phyloP scores from a whole-genome alignment of 2,329 filamentous ascomycete genomes.

The Corynespora cassiicola region DNA sequence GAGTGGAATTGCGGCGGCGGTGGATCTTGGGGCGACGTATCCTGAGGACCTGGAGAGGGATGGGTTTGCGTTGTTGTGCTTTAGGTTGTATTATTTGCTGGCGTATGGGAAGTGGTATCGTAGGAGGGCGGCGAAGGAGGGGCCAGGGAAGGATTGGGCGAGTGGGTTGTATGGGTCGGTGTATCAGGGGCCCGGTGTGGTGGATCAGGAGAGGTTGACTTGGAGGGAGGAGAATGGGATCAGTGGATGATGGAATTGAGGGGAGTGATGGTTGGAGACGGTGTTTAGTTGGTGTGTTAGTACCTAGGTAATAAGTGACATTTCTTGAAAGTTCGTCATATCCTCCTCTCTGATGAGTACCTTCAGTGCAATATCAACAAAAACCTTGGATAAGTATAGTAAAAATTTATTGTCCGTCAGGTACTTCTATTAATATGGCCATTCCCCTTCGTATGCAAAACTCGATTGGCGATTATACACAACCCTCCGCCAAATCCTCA shows the following conservation, averaged over 20 bases:
- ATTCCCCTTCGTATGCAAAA: too few relatives aligned
- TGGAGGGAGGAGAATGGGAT: conserved; percentile 58
- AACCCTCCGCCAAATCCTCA: too few relatives aligned
- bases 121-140: conserved; percentile 50
- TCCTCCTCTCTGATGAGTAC: too few relatives aligned
- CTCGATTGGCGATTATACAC: too few relatives aligned
- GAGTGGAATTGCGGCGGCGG: conserved; percentile 73
- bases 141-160: conserved; percentile 62
- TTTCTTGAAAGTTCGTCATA: too few relatives aligned
- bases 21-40: conserved; percentile 71
- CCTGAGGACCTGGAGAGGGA: conserved; percentile 68
- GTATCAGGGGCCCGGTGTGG: conserved; percentile 66
- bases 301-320: too few relatives aligned
- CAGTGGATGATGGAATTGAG: conserved; percentile 13
- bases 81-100: conserved; percentile 67
- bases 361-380: too few relatives aligned
- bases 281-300: too few relatives aligned
- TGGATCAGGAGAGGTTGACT: conserved; percentile 58
- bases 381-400: too few relatives aligned
- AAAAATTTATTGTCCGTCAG: too few relatives aligned
- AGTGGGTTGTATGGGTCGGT: conserved; percentile 65
- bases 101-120: conserved; percentile 68
- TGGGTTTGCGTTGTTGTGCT: conserved; percentile 65
- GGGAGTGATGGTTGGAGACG: too few relatives aligned
- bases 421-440: too few relatives aligned